A percentile compares a stretch with the other conserved stretches of the same genome.
Conservation (phyloP, 495 filamentous ascomycete genomes). For the Astrothelium macrocarpum region DNA sequence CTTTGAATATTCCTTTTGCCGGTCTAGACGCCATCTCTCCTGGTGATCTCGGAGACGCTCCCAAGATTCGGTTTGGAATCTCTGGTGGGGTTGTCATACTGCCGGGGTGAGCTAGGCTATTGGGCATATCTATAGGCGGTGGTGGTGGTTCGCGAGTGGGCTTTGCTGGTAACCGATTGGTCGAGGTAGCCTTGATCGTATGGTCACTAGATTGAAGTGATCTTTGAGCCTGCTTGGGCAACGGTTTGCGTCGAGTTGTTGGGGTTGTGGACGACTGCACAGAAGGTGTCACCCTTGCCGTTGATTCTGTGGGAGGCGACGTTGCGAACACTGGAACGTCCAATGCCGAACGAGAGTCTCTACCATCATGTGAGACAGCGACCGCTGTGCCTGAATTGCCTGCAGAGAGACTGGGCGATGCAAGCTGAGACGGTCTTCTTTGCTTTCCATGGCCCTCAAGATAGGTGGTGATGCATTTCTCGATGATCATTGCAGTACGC, state of each 20-base stretch:
- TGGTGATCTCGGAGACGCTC: slow-evolving; percentile 10
- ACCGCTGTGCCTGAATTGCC: not conserved
- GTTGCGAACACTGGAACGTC: not conserved
- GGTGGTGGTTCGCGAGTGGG: slow-evolving; percentile 22
- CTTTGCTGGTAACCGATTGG: slow-evolving; percentile 10
- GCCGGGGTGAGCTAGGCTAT: not conserved
- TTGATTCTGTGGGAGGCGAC: not conserved
- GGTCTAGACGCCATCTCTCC: not conserved
- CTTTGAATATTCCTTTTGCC: slow-evolving; percentile 41
- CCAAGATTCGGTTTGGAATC: slow-evolving; percentile 10
- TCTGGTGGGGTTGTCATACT: slow-evolving; percentile 14
- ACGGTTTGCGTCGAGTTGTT: slow-evolving; percentile 3
- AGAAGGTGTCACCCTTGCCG: not conserved
- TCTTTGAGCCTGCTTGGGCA: not conserved
- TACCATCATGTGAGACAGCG: not conserved
- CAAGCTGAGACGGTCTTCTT: slow-evolving; percentile 2
- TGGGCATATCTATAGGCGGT: slow-evolving; percentile 15
- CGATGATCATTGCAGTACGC: slow-evolving; percentile 42
- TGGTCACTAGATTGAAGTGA: not conserved
- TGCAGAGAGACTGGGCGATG: not conserved
- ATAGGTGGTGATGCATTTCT: slow-evolving; percentile 33
- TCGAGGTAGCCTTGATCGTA: not conserved
- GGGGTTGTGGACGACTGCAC: not conserved
- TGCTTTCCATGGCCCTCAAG: not conserved
- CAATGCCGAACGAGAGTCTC: not conserved